Conservation (phyloP, 768 basidiomycete species). For the Xerocomellus chrysenteron region DNA sequence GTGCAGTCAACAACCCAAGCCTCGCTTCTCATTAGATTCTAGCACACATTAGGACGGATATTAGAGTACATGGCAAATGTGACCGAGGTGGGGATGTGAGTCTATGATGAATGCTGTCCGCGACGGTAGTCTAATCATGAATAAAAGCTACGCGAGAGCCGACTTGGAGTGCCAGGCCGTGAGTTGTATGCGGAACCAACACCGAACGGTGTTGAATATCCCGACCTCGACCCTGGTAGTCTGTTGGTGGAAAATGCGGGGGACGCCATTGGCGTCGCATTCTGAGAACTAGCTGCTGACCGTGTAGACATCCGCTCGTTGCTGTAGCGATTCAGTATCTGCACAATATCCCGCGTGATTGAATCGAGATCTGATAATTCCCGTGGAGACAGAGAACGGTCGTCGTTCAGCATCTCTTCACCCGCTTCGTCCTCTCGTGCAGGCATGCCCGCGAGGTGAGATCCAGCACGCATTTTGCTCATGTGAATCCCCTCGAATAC, state of each 20-base stretch:
- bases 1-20: not conserved
- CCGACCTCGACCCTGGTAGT: conserved; percentile 49
- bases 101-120: conserved; percentile 10
- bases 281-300: conserved; percentile 61
- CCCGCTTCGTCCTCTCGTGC: conserved; percentile 53
- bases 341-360: conserved; percentile 71
- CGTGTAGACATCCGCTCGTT: conserved; percentile 59
- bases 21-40: not conserved
- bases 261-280: conserved; percentile 63
- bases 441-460: conserved; percentile 36
- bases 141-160: conserved; percentile 42
- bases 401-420: conserved; percentile 44
- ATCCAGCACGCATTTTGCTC: conserved; percentile 32
- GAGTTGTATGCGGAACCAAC: conserved; percentile 49
- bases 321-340: conserved; percentile 68
- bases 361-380: conserved; percentile 77
- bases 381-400: conserved; percentile 56
- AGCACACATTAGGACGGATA: conserved; percentile 12
- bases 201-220: conserved; percentile 56
- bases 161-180: conserved; percentile 64
- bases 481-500: conserved; percentile 83
- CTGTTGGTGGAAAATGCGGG: conserved; percentile 41
- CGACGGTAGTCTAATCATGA: conserved; percentile 17
- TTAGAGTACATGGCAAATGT: conserved; percentile 17
- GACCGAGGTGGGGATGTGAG: conserved; percentile 8